Evolutionary conservation across 1,284 basidiomycete species (phyloP).

Genomic region (Inonotus obliquus): DNA sequence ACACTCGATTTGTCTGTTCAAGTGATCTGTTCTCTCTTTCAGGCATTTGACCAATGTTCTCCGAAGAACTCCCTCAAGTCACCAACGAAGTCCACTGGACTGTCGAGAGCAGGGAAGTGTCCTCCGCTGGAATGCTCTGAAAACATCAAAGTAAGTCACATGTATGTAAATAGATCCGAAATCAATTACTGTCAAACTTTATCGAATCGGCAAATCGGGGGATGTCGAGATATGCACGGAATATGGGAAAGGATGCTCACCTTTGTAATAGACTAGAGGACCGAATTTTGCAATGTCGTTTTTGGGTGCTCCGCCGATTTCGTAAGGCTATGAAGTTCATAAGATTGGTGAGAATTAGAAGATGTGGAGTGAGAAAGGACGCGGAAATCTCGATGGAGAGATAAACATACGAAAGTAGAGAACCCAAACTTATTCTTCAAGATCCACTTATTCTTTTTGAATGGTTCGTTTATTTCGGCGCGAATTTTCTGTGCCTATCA

Average conservation of each 20-base stretch:
- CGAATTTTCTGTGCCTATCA: background rate
- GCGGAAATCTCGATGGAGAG: too few relatives aligned
- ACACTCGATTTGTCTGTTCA: background rate
- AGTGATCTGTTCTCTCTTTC: background rate
- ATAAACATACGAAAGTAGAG: slow-evolving; percentile 19
- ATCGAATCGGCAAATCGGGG: too few relatives aligned
- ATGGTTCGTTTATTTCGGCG: background rate
- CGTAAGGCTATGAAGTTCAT: slow-evolving; percentile 18
- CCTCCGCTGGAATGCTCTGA: slow-evolving; percentile 15
- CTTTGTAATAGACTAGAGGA: slow-evolving; percentile 22
- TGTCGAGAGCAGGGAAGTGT: slow-evolving; percentile 17
- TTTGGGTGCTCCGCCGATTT: slow-evolving; percentile 20
- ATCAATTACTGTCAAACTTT: too few relatives aligned
- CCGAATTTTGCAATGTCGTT: slow-evolving; percentile 15
- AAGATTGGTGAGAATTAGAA: background rate
- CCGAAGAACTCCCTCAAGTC: slow-evolving; percentile 16
- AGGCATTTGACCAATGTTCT: background rate
- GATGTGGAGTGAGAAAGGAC: background rate
- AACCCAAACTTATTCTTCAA: slow-evolving; percentile 21
- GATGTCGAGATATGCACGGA: background rate
- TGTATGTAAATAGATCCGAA: too few relatives aligned
- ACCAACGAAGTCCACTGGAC: slow-evolving; percentile 8
- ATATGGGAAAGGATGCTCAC: background rate
- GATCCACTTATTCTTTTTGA: slow-evolving; percentile 7
- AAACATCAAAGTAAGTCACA: background rate